Evolutionary conservation across 2,329 filamentous ascomycete species (phyloP).

Genomic region (Beauveria caledonica): DNA sequence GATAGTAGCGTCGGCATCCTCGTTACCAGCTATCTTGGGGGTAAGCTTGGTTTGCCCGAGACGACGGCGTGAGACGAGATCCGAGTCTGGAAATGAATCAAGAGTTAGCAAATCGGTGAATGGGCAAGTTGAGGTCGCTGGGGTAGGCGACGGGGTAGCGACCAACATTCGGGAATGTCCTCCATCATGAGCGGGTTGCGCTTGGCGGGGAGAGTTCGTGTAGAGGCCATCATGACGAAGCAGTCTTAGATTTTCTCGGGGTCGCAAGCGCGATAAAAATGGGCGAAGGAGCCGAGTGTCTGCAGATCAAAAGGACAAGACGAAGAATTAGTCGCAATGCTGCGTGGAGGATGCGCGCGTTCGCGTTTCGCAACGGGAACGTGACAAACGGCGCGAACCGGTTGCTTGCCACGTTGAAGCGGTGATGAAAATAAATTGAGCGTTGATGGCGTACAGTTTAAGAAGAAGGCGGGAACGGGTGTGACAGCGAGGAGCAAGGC

Average conservation of each 20-base stretch:
- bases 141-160: constrained; percentile 13
- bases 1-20: constrained; percentile 63
- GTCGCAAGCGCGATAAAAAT: not conserved
- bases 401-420: not conserved
- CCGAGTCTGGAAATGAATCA: constrained; percentile 44
- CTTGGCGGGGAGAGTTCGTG: constrained; percentile 44
- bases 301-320: not conserved
- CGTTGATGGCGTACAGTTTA: constrained; percentile 1
- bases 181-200: constrained; percentile 56
- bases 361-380: not conserved
- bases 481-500: not conserved
- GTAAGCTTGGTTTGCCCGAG: constrained; percentile 88
- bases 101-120: not conserved
- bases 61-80: constrained; percentile 75
- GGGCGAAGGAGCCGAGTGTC: not conserved
- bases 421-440: not conserved
- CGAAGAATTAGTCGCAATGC: not conserved
- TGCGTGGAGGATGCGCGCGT: not conserved
- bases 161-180: constrained; percentile 39
- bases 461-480: not conserved
- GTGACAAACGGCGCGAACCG: not conserved
- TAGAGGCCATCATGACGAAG: constrained; percentile 2
- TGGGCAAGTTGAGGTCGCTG: constrained; percentile 13
- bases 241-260: no score
- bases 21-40: constrained; percentile 69